These are phyloP conservation scores for Tetracladium setigerum DNA, from an alignment of 495 filamentous ascomycete genomes.

Conservation along the genomic window DNA sequence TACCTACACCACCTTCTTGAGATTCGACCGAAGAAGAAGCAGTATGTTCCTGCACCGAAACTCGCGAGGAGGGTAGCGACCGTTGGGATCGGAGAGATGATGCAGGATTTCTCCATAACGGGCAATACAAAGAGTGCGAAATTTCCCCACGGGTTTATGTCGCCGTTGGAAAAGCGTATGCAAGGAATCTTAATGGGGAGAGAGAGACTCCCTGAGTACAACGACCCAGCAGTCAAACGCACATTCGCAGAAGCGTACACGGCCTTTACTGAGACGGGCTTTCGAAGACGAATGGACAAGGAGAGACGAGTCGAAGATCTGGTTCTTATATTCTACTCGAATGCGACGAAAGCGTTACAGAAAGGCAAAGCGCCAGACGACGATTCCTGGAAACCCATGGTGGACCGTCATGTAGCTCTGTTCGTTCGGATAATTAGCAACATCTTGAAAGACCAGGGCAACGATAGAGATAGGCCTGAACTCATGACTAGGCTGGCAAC, in stretches of 20 bases:
- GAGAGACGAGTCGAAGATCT: slow-evolving; percentile 89
- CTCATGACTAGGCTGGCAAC: slow-evolving; percentile 68
- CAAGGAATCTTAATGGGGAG: slow-evolving; percentile 68
- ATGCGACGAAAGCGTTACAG: slow-evolving; percentile 80
- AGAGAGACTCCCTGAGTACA: slow-evolving; percentile 73
- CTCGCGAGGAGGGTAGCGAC: slow-evolving; percentile 57
- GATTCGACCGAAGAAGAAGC: slow-evolving; percentile 77
- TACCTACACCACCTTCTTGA: slow-evolving; percentile 91
- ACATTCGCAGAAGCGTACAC: slow-evolving; percentile 78
- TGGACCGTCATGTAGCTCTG: slow-evolving; percentile 89
- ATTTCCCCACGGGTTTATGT: slow-evolving; percentile 72
- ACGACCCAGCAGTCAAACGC: slow-evolving; percentile 65
- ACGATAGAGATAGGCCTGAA: slow-evolving; percentile 70
- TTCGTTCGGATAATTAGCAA: slow-evolving; percentile 83
- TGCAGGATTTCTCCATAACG: slow-evolving; percentile 68
- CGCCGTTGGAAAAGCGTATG: slow-evolving; percentile 70
- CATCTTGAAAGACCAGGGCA: slow-evolving; percentile 69
- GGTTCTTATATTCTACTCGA: slow-evolving; percentile 81
- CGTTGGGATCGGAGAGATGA: slow-evolving; percentile 54
- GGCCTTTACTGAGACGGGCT: slow-evolving; percentile 68
- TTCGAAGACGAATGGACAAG: slow-evolving; percentile 88
- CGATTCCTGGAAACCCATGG: slow-evolving; percentile 85
- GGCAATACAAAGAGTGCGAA: slow-evolving; percentile 63
- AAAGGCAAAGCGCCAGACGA: slow-evolving; percentile 78
- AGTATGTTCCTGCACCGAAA: slow-evolving; percentile 65